Percentiles rank a stretch among this genome's conserved stretches.
These are phyloP conservation scores for Ormosia emarginata DNA, from an alignment of 306 rosid genomes.

Conservation along the genomic window DNA sequence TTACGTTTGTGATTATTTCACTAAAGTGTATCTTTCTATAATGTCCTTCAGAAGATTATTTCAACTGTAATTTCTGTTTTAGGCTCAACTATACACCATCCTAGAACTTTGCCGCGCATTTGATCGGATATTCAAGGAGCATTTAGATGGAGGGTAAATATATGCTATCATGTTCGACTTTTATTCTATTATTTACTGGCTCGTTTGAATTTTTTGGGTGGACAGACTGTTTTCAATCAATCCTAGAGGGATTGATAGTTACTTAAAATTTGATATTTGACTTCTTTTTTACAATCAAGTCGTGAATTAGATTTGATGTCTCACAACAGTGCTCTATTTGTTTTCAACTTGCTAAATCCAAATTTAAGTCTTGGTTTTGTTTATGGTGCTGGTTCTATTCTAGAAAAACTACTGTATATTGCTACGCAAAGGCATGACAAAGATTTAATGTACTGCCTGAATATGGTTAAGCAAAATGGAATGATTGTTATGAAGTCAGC, in stretches of 20 bases:
- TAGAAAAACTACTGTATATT: background rate
- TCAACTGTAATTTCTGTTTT: conserved; percentile 20
- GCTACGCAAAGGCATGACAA: background rate
- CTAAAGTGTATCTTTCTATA: no score
- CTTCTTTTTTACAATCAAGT: no score
- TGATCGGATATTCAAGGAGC: conserved; percentile 96
- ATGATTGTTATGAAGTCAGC: background rate
- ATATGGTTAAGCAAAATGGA: conserved; percentile 19
- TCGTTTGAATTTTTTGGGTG: no score
- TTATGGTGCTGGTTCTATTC: background rate
- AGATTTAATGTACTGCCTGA: background rate
- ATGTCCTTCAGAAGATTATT: background rate
- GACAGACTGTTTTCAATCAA: no score
- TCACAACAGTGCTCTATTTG: no score
- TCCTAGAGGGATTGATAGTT: no score
- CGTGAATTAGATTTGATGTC: no score
- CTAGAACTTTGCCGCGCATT: conserved; percentile 95
- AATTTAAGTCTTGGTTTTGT: no score
- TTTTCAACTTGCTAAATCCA: no score
- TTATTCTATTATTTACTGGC: no score
- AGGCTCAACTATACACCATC: conserved; percentile 94
- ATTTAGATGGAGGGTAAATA: conserved; percentile 94
- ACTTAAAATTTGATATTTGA: no score
- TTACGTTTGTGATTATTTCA: conserved; percentile 7
- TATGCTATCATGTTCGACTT: conserved; percentile 1